These are phyloP conservation scores for Drosera capensis DNA, from an alignment of 148 eudicot genomes.

Conservation along the genomic window DNA sequence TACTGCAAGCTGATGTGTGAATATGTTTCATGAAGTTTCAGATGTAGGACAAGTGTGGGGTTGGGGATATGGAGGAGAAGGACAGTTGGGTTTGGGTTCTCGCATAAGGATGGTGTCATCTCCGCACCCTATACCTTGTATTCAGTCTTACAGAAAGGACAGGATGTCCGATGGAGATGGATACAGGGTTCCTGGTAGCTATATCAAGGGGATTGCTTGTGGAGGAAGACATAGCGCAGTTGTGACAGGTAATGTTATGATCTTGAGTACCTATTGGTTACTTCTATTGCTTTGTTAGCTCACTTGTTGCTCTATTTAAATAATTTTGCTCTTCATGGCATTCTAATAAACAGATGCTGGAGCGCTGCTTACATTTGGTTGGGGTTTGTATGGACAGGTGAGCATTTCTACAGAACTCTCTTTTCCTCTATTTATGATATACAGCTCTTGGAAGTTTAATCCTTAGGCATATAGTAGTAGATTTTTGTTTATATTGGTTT, in stretches of 20 bases:
- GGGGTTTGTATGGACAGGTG: slow-evolving; percentile 99
- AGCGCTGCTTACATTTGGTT: slow-evolving; percentile 81
- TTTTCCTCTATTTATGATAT: no score
- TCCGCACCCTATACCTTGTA: slow-evolving; percentile 86
- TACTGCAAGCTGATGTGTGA: slow-evolving; percentile 18
- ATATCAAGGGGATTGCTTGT: slow-evolving; percentile 77
- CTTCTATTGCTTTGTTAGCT: no score
- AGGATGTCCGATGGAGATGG: slow-evolving; percentile 47
- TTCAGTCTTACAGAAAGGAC: slow-evolving; percentile 54
- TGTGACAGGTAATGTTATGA: slow-evolving; percentile 55
- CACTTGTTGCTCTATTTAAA: background rate
- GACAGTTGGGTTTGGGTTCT: slow-evolving; percentile 89
- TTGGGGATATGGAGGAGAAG: slow-evolving; percentile 99
- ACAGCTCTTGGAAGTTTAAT: no score
- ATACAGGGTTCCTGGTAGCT: slow-evolving; percentile 60
- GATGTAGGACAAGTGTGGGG: slow-evolving; percentile 99
- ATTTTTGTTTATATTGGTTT: no score
- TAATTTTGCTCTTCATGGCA: background rate
- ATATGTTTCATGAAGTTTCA: slow-evolving; percentile 39
- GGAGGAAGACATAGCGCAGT: slow-evolving; percentile 99
- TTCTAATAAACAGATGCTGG: slow-evolving; percentile 67
- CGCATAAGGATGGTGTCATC: slow-evolving; percentile 92
- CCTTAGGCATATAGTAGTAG: no score
- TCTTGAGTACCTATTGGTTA: no score
- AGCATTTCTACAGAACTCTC: background rate